These are phyloP conservation scores for Triticum aestivum DNA, from an alignment of 176 grass and related monocot species.

Conservation along the genomic window DNA sequence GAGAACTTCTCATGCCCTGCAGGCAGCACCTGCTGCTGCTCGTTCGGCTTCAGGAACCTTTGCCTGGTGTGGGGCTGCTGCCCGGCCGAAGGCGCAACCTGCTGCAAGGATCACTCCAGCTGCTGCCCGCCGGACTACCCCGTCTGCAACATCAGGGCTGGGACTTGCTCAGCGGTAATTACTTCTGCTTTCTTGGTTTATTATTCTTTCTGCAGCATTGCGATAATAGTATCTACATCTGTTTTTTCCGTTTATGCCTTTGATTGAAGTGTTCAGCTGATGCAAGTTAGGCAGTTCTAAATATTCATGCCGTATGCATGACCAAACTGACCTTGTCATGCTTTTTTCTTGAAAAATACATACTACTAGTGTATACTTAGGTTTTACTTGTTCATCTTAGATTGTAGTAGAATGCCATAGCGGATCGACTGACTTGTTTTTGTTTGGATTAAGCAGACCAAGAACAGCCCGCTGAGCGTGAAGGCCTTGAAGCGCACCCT, in stretches of 20 bases:
- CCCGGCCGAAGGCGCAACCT: slow-evolving; percentile 58
- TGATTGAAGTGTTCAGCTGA: background rate
- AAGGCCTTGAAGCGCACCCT: slow-evolving; percentile 63
- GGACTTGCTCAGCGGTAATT: slow-evolving; percentile 70
- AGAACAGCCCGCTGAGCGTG: slow-evolving; percentile 66
- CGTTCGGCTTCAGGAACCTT: slow-evolving; percentile 40
- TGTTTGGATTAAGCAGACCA: slow-evolving; percentile 57
- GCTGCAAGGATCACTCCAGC: slow-evolving; percentile 81
- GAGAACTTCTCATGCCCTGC: slow-evolving; percentile 44
- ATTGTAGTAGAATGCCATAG: background rate
- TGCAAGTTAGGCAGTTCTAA: background rate
- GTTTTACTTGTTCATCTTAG: background rate
- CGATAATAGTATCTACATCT: background rate
- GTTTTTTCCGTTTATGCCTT: background rate
- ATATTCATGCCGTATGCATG: background rate
- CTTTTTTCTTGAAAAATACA: background rate
- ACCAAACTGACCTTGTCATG: background rate
- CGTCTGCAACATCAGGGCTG: slow-evolving; percentile 58
- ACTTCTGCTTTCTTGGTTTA: background rate
- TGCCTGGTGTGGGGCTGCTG: slow-evolving; percentile 94
- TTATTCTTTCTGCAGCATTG: background rate
- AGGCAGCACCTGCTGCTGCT: slow-evolving; percentile 84
- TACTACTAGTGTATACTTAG: background rate
- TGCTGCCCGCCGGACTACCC: slow-evolving; percentile 85
- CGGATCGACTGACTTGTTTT: background rate